Base-by-base conservation (phyloP, 148 eudicot genomes). In the Pouteria glomerata region DNA sequence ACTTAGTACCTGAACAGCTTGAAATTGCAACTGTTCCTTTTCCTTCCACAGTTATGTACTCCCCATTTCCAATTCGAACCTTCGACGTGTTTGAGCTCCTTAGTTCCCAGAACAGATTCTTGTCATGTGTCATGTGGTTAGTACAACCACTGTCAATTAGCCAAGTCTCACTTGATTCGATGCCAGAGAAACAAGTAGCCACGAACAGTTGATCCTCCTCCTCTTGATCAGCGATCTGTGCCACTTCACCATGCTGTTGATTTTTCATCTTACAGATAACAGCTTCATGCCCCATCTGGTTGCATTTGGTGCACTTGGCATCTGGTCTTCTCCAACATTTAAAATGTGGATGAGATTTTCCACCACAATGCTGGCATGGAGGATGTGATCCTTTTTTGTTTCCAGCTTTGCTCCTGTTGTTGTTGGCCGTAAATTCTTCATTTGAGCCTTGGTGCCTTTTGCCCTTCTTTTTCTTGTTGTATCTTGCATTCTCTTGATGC, bases 61-160 rank as follows among this genome's bases (percentile, higher is more conserved):
- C 65, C 30, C 65, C 65, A 61, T 30, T 61, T 6, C 27, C 65
- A 33, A 61, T 61, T 34, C 65, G 7, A 29, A 61, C 65, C 31
- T 33, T 61, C 2, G 65, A 3, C 2, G 14, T 61, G 8, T 61
- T 18, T n/a, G 41, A 4, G 3, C 12, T 39, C 65, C 26, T 61
- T 16, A 61, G 24, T 3, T 60, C 65, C 4, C 41, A 7, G 18
- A 60, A 60, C n/a, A n/a, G n/a, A n/a, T n/a, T n/a, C n/a, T n/a
- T n/a, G n/a, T n/a, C n/a, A n/a, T n/a, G n/a, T n/a, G 37, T 68
- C 71, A 68, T 48, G 58, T 68, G 57, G 6, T 68, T 68, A 5
- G 71, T 68, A 14, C 71, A n/a, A n/a, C n/a, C n/a, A n/a, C n/a
- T n/a, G n/a, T n/a, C n/a, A n/a, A n/a, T n/a, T n/a, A n/a, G n/a